Conservation (phyloP, 768 basidiomycete species). For the Dacryopinax primogenitus region DNA sequence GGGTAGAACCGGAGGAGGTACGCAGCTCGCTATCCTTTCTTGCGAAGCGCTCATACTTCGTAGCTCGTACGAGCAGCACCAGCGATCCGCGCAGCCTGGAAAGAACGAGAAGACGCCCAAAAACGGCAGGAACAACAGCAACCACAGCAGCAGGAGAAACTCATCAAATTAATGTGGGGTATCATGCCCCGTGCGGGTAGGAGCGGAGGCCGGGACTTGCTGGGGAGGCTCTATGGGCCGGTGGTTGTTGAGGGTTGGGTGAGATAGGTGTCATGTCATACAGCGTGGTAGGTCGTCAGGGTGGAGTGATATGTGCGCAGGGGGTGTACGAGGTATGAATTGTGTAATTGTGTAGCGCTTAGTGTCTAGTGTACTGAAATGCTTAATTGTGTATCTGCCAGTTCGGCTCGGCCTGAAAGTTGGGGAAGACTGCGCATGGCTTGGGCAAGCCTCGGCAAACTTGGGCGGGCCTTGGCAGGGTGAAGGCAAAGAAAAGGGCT, state of each 20-base stretch:
- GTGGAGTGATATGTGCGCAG: too few species aligned
- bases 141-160: conserved; percentile 18
- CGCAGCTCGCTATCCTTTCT: conserved; percentile 22
- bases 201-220: neutral
- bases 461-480: too few species aligned
- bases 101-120: conserved; percentile 33
- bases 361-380: too few species aligned
- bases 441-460: too few species aligned
- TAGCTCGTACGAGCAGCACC: conserved; percentile 57
- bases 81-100: conserved; percentile 61
- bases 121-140: conserved; percentile 20
- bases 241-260: conserved; percentile 3
- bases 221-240: conserved; percentile 4
- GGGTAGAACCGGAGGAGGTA: conserved; percentile 80
- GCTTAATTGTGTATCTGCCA: too few species aligned
- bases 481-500: too few species aligned
- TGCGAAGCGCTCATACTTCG: neutral
- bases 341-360: too few species aligned
- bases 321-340: too few species aligned
- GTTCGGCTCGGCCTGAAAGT: too few species aligned
- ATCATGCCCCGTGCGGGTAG: conserved; percentile 18
- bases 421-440: too few species aligned
- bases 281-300: too few species aligned
- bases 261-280: neutral
- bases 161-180: conserved; percentile 14